phyloP scores from a whole-genome alignment of 1,284 basidiomycete genomes.

The Puccinia hordei region DNA sequence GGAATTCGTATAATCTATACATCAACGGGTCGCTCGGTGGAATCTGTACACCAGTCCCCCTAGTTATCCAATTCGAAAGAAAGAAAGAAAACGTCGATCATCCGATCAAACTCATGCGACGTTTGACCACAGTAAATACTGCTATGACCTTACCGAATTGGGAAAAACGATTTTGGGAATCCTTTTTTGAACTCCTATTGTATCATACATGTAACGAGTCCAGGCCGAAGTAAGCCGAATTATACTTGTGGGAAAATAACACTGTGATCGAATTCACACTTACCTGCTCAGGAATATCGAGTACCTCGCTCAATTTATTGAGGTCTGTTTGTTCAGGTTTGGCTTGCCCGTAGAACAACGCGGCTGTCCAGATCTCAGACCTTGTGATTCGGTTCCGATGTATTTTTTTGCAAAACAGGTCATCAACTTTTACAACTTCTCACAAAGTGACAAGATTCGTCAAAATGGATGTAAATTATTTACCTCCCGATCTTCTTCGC shows the following conservation, averaged over 20 bases:
- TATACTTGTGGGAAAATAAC: too few species aligned
- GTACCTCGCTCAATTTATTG: conserved; percentile 10
- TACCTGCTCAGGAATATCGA: conserved; percentile 28
- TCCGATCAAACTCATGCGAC: not conserved
- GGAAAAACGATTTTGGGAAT: conserved; percentile 23
- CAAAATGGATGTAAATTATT: too few species aligned
- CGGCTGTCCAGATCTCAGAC: conserved; percentile 45
- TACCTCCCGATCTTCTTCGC: conserved; percentile 36
- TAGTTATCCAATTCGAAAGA: not conserved
- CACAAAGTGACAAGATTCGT: not conserved
- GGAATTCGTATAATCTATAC: conserved; percentile 40
- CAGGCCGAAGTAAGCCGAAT: not conserved
- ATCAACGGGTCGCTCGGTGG: conserved; percentile 34
- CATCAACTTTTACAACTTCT: not conserved
- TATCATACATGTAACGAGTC: not conserved
- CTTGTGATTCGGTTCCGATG: not conserved
- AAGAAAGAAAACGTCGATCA: not conserved
- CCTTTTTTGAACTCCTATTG: conserved; percentile 13
- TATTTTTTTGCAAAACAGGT: not conserved
- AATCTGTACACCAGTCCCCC: not conserved
- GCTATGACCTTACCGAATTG: conserved; percentile 9
- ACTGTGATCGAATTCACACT: not conserved
- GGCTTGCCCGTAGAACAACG: conserved; percentile 40
- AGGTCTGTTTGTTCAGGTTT: conserved; percentile 39
- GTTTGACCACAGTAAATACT: not conserved